Percentiles rank a stretch among this genome's conserved stretches.
These are phyloP conservation scores for Suaeda aralocaspica DNA, from an alignment of 148 eudicot species.

Conservation along the genomic window DNA sequence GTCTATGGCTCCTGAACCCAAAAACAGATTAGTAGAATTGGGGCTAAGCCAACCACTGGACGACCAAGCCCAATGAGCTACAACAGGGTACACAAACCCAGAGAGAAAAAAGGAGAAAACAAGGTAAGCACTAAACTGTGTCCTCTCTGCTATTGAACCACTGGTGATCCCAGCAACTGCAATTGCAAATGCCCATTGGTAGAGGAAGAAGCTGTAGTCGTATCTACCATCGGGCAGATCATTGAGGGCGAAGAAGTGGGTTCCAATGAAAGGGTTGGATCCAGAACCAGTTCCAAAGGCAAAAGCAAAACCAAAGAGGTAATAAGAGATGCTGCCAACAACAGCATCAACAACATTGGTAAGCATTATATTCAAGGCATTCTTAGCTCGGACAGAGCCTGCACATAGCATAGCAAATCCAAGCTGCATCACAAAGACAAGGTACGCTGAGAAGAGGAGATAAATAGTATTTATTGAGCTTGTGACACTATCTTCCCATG, in stretches of 20 bases:
- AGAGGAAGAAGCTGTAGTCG: constrained; percentile 66
- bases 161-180: constrained; percentile 77
- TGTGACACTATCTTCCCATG: constrained; percentile 33
- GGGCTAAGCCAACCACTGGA: constrained; percentile 62
- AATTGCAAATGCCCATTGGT: constrained; percentile 84
- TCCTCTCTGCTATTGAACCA: constrained; percentile 75
- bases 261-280: constrained; percentile 64
- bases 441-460: constrained; percentile 61
- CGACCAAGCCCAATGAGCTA: constrained; percentile 79
- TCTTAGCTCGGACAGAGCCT: constrained; percentile 81
- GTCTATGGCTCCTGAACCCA: constrained; percentile 69
- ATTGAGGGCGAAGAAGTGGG: constrained; percentile 50
- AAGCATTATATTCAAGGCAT: constrained; percentile 75
- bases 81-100: constrained; percentile 78
- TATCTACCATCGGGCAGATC: constrained; percentile 42
- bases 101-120: constrained; percentile 54
- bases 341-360: constrained; percentile 79
- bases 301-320: constrained; percentile 73
- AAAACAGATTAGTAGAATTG: constrained; percentile 27
- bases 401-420: constrained; percentile 88
- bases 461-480: constrained; percentile 27
- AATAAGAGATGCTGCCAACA: constrained; percentile 67
- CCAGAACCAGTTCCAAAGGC: constrained; percentile 56
- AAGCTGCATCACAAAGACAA: constrained; percentile 71
- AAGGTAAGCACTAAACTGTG: constrained; percentile 66